Base-by-base conservation (phyloP, 768 basidiomycete species). In the Rhodotorula taiwanensis region DNA sequence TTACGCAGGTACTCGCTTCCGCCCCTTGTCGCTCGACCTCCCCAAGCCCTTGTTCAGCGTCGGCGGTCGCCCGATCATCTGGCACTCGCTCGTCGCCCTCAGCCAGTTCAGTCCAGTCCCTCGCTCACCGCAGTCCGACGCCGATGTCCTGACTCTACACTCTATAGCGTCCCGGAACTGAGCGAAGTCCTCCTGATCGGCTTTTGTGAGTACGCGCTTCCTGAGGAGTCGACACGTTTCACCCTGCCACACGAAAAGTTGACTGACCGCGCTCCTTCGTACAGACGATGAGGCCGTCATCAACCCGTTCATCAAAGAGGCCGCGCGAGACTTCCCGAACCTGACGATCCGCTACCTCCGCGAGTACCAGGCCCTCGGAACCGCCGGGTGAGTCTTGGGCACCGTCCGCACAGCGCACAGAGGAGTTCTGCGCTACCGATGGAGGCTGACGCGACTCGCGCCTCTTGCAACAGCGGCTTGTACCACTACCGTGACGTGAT, bases 41-140 rank as follows among this genome's bases (percentile, higher is more conserved):
- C 75, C 77, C 34, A 79, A 78, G 70, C 79, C 79, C 5, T 73
- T 79, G 10, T 74, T 79, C 49, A 74, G 74, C 23, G 74, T 78
- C 54, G 78, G 77, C 33, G 79, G 78, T 23, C 51, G 65, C 62
- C 73, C 77, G 13, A 77, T 78, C 74, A 74, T 78, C 66, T 79
- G 77, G 76, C 79, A 79, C 68, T 76, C 76, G 18, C 72, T 78
- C 33, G 72, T 75, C 25, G 76, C 78, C 13, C 75, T 78, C 28
- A 74, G 76, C 30, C 57, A 58, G 63, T 64, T 27, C n/a, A 47
- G n/a, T n/a, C 54, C 31, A 1, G 16, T 15, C 30, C 48, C 11
- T 34, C n/a, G 23, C 44, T 28, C 18, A 2, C 10, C 4, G 6
- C n/a, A 3, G 9, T 39, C 34, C 34, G 16, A 0, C 18, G 16